A percentile compares a stretch with the other conserved stretches of the same genome.
phyloP scores from a whole-genome alignment of 139 green algal genomes.

The Chlorella vulgaris region DNA sequence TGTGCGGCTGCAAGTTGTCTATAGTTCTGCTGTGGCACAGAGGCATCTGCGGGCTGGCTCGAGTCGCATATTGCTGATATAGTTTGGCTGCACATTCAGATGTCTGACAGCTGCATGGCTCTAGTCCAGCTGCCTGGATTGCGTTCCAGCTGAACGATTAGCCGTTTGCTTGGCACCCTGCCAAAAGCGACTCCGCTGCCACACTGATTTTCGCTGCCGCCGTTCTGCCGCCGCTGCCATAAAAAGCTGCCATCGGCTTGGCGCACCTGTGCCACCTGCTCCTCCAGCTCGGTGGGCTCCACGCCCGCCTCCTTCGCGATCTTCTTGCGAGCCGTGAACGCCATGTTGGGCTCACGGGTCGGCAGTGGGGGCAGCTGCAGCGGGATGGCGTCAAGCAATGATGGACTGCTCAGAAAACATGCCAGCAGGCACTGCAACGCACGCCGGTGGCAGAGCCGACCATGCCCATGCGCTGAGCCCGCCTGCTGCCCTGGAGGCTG shows the following conservation, averaged over 20 bases:
- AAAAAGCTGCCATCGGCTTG: too few relatives aligned
- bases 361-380: constrained; percentile 8
- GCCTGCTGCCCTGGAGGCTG: too few relatives aligned
- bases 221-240: neutral
- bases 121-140: neutral
- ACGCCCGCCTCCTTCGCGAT: constrained; percentile 96
- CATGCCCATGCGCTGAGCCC: neutral
- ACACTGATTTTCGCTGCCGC: too few relatives aligned
- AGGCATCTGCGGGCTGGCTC: neutral
- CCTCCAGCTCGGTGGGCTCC: constrained; percentile 96
- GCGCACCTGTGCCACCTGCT: constrained; percentile 95
- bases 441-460: too few relatives aligned
- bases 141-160: too few relatives aligned
- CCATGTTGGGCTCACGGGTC: constrained; percentile 29
- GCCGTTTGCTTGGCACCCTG: too few relatives aligned
- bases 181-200: too few relatives aligned
- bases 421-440: too few relatives aligned
- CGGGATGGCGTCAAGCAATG: neutral
- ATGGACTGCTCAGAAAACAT: too few relatives aligned
- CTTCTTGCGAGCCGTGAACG: constrained; percentile 90
- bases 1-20: neutral
- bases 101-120: too few relatives aligned
- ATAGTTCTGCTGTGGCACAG: neutral
- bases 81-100: too few relatives aligned
- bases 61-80: too few relatives aligned